Evolutionary conservation across 345 rosid species (phyloP).

Genomic region (Cardiospermum halicacabum): DNA sequence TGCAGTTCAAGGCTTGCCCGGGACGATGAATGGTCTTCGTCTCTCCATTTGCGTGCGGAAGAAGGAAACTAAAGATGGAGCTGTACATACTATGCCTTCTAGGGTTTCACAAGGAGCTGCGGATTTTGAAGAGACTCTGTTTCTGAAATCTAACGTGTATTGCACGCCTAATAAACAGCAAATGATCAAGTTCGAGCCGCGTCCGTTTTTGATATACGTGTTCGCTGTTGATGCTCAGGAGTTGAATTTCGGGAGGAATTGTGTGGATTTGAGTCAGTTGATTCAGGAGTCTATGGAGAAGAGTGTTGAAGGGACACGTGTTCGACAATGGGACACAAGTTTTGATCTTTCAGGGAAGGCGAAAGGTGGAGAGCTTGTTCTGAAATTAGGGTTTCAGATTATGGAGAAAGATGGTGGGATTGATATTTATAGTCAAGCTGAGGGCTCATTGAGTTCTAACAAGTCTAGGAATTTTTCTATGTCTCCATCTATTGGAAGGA

Average conservation of each 20-base stretch:
- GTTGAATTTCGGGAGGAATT: constrained; percentile 70
- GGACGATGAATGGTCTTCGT: constrained; percentile 91
- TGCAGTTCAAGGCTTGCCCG: constrained; percentile 72
- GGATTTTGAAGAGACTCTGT: constrained; percentile 88
- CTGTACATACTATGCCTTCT: constrained; percentile 90
- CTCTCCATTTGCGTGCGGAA: constrained; percentile 81
- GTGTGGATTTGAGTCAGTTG: constrained; percentile 62
- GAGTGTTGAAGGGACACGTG: constrained; percentile 62
- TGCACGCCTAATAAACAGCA: constrained; percentile 51
- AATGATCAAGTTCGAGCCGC: constrained; percentile 57
- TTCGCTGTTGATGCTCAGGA: constrained; percentile 80
- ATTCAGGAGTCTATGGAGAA: constrained; percentile 81
- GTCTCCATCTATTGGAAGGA: constrained; percentile 56
- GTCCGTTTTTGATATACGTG: constrained; percentile 64
- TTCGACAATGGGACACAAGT: constrained; percentile 86
- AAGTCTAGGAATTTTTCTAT: constrained; percentile 28
- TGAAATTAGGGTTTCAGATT: constrained; percentile 83
- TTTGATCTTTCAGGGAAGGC: constrained; percentile 83
- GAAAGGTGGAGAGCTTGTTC: constrained; percentile 76
- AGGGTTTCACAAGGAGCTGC: constrained; percentile 84
- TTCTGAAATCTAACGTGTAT: constrained; percentile 74
- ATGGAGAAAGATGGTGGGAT: constrained; percentile 95
- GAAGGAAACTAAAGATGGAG: constrained; percentile 79
- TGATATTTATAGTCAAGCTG: constrained; percentile 66
- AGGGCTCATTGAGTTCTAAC: constrained; percentile 39